Evolutionary conservation across 345 rosid species (phyloP), one percentile per base, ranked within the genome.

Genomic region (Populus tremula): DNA sequence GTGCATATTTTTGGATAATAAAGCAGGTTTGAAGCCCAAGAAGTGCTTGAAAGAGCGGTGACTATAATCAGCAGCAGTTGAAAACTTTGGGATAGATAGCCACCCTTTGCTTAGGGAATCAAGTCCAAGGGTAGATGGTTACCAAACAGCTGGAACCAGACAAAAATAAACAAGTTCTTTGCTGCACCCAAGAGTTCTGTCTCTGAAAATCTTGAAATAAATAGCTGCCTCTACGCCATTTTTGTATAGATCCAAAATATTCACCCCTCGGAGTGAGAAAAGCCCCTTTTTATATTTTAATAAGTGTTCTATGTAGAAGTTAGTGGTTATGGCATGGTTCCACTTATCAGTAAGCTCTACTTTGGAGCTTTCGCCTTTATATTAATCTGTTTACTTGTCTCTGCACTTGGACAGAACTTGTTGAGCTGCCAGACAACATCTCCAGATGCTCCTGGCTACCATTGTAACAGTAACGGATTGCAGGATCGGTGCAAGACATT

Each of bases 171-270:
- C 36, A 76, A 70, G 53, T 61, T 73, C 83, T 78, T 84, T 70
- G 68, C 72, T 72, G 50, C 31, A 80, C 88, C 90, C 94, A 80
- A 91, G 88, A 88, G 72, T 87, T 84, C 74, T 87, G 89, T 86
- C 88, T 62, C 64, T 75, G 35, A 54, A 71, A 20, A 65, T 80
- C 78, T 75, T 74, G 64, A 59, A 29, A 29, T 50, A 74, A 50
- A 39, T n/a, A 8, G 47, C 49, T 61, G 66, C 47, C 77, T 79
- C 71, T 13, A 36, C 65, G 41, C 67, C 74, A 29, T 59, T 27
- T 68, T 80, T 67, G 35, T 67, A 88, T 79, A 78, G 92, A 88
- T 88, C 92, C 90, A 84, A 88, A 85, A 84, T 78, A 80, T 87
- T 84, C 86, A 85, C 79, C 70, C 75, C 70, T 77, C 69, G 20